A percentile compares a stretch with the other conserved stretches of the same genome.
Conservation (phyloP, 192 early-diverging fungal species). For the Thamnidium elegans region DNA sequence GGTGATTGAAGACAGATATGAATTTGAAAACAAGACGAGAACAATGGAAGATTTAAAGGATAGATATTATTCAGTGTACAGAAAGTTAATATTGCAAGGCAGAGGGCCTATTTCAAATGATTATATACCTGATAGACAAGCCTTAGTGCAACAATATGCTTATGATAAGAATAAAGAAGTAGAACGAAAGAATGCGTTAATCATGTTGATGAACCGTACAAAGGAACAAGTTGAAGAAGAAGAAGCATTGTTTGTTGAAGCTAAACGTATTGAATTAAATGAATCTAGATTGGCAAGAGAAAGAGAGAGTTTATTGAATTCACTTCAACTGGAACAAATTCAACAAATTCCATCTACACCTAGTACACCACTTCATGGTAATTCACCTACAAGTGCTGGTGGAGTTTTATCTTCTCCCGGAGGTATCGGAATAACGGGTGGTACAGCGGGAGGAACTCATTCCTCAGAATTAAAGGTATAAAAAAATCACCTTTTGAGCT, state of each 20-base stretch:
- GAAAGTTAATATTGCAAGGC: slow-evolving; percentile 55
- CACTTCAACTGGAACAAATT: slow-evolving; percentile 53
- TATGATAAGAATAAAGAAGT: slow-evolving; percentile 64
- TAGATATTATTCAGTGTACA: slow-evolving; percentile 73
- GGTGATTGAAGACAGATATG: slow-evolving; percentile 84
- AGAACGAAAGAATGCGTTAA: slow-evolving; percentile 79
- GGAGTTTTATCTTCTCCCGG: slow-evolving; percentile 23
- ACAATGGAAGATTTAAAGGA: slow-evolving; percentile 79
- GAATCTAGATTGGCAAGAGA: slow-evolving; percentile 74
- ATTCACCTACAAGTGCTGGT: slow-evolving; percentile 1
- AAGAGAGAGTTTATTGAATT: slow-evolving; percentile 72
- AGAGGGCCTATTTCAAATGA: slow-evolving; percentile 37
- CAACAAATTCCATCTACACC: slow-evolving; percentile 30
- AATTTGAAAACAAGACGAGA: slow-evolving; percentile 43
- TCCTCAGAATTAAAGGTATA: slow-evolving; percentile 25
- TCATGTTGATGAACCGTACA: slow-evolving; percentile 66
- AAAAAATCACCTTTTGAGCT: not conserved
- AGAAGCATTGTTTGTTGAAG: slow-evolving; percentile 75
- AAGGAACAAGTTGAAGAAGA: slow-evolving; percentile 85
- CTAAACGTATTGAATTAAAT: slow-evolving; percentile 76
- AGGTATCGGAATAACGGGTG: slow-evolving; percentile 37
- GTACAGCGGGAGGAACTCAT: slow-evolving; percentile 23
- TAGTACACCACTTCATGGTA: slow-evolving; percentile 21
- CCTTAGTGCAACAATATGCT: slow-evolving; percentile 33
- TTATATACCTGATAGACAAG: slow-evolving; percentile 25